Evolutionary conservation across 1,284 basidiomycete genomes (phyloP), one percentile per base, ranked within the genome.

Genomic region (Agroathelia rolfsii): DNA sequence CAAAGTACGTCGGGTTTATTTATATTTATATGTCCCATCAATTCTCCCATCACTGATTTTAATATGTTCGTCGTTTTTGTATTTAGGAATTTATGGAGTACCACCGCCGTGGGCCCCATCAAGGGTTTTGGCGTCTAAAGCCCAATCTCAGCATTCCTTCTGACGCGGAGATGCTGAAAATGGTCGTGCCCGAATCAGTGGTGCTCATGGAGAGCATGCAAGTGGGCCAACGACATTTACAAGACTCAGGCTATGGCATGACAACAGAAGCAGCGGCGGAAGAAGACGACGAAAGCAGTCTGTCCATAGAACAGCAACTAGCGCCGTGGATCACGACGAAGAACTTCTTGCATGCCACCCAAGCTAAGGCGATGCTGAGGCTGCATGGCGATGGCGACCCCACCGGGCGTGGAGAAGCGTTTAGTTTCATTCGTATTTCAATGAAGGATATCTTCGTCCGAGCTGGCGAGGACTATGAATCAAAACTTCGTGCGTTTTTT

Each of bases 381-480:
- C 64, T 98, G 17, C 92, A 97, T 52, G 94, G 94, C 6, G 92
- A 96, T 44, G 94, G 95, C 2, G 95, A 99, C 58, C 94, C 94
- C 8, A 82, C 78, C 0, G 93, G 93, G 2, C 72, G 94, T 28
- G 94, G 94, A 17, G 94, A 98, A 59, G 95, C 89, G 1, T 97
- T 97, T 59, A 93, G 87, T 54, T 95, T 97, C 56, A 79, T 98
- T 49, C 78, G 90, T 31, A 90, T 95, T 31, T 96, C 92, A 25
- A 97, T 97, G 92, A 98, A 98, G 60, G 90, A 95, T 49, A 93
- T 96, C 42, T 97, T 98, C 58, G 76, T 97, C 30, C 88, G 93
- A 46, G 90, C 89, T 1, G 93, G 93, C 11, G 94, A 97, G 58
- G 87, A 90, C 47, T 88, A 90, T 46, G 86, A 90, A 45, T 84